Evolutionary conservation across 768 basidiomycete species (phyloP), one percentile per base, ranked within the genome.

Genomic region (Psilocybe cubensis): DNA sequence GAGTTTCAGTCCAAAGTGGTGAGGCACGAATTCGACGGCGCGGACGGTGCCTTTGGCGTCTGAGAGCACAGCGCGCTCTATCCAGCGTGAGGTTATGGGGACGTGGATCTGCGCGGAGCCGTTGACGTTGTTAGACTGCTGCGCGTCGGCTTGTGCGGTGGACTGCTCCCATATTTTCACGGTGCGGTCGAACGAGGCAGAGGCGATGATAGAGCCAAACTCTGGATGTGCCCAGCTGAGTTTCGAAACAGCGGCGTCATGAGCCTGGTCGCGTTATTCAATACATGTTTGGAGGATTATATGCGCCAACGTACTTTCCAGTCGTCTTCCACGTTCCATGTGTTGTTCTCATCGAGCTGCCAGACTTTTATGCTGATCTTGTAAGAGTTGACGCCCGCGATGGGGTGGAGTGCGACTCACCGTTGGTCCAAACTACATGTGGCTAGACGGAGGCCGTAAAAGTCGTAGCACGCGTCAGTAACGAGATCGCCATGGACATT

Each of bases 161-260:
- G 74, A 76, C 71, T 91, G 85, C 68, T 96, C 92, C 94, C 94
- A 98, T 14, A 99, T 83, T 72, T 96, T 92, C 54, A 95, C 91
- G 0, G 91, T 91, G 23, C 96, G 83, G 73, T 98, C 96, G 65
- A 95, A 94, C 1, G 91, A 94, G 4, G 87, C 84, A 3, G 91
- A 92, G 0, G 94, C 94, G 54, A 98, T 78, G 51, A 97, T 83
- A 1, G 86, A 83, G 3, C 94, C 96, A 57, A 94, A 95, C 71
- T 95, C 89, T 4, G 96, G 94, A 68, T 96, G 94, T 1, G 94
- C 94, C 92, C 94, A 98, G 51, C 84, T 83, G 12, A 97, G 64
- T 70, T 83, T 88, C 7, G 93, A 85, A 33, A 97, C 81, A 0
- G 96, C 86, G 14, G 94, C 94, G 66, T 96, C 94, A 69, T 98